phyloP scores from a whole-genome alignment of 352 stramenopile genomes.

The Phytophthora fragariaefolia region DNA sequence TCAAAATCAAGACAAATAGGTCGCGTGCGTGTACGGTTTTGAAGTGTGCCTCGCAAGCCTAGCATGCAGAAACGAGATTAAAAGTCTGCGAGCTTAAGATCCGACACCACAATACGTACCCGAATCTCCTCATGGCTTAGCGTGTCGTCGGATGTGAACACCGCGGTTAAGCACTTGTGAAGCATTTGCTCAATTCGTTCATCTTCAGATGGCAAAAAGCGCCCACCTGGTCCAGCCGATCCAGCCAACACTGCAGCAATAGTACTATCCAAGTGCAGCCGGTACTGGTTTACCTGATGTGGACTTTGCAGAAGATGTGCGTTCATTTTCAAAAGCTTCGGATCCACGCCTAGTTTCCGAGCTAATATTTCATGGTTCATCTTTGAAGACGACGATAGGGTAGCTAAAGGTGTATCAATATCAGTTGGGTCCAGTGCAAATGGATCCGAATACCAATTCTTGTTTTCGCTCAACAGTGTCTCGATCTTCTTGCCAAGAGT shows the following conservation, averaged over 20 bases:
- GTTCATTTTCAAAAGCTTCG: conserved; percentile 43
- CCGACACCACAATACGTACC: conserved; percentile 38
- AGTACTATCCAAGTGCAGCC: conserved; percentile 34
- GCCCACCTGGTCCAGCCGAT: conserved; percentile 27
- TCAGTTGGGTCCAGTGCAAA: conserved; percentile 37
- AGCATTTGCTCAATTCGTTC: conserved; percentile 81
- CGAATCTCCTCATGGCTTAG: conserved; percentile 56
- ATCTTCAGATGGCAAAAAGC: conserved; percentile 71
- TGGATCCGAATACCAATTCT: conserved; percentile 16
- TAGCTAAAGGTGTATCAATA: conserved; percentile 25
- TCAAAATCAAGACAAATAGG: conserved; percentile 87
- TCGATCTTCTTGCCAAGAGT: conserved; percentile 45
- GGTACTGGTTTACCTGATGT: conserved; percentile 55
- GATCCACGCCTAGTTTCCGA: conserved; percentile 44
- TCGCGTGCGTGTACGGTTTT: conserved; percentile 77
- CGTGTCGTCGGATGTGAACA: conserved; percentile 83
- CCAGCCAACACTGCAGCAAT: conserved; percentile 24
- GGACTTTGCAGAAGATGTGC: conserved; percentile 46
- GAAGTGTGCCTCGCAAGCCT: conserved; percentile 71
- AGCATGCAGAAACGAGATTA: conserved; percentile 1
- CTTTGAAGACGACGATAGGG: not conserved
- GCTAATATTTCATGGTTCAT: conserved; percentile 38
- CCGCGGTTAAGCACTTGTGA: conserved; percentile 82
- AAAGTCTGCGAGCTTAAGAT: too few species aligned
- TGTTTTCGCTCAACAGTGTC: conserved; percentile 33